Evolutionary conservation across 768 basidiomycete species (phyloP), one percentile per base, ranked within the genome.

Genomic region (Leccinum imitatum): DNA sequence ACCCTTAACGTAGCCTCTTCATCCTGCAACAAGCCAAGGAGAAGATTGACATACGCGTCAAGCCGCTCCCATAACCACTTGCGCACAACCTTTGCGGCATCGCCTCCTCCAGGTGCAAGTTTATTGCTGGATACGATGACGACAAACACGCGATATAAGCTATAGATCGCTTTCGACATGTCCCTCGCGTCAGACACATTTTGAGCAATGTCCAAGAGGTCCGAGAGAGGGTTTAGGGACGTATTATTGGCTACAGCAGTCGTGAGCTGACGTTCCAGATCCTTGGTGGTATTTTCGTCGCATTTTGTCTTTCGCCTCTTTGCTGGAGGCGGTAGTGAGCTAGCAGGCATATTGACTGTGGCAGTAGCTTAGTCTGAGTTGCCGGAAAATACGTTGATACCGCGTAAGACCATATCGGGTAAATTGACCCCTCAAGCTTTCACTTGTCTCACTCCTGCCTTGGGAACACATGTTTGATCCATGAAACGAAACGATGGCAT

Each of bases 1-100:
- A 95, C 95, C 69, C 89, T 79, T 31, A 98, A 69, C 10, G 79
- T 74, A 48, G 86, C 80, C 69, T 98, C 94, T 21, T 88, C 84
- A 63, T 93, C 90, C 68, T 89, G 82, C 63, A 96, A 67, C 30
- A 95, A 71, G 2, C 87, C 84, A 15, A 80, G 80, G 52, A 97
- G 77, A 52, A 90, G 80, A 31, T 84, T 82, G 48, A 86, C 81
- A 73, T 89, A 98, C 2, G 80, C 75, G 55, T 88, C 82, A 53
- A 95, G 76, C 47, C 86, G 79, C 61, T 87, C 91, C 80, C 85
- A 85, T 53, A 95, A 75, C 95, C 95, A 98, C 25, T 79, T 77
- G 62, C 87, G 84, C 7, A 94, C 90, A 11, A 78, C 71, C 60
- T 78, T 79, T 44, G 83, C 81, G 15, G 81, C 82, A 27, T 84